A percentile compares a stretch with the other conserved stretches of the same genome.
These are phyloP conservation scores for Hortaea werneckii DNA, from an alignment of 2,329 filamentous ascomycete species.

Conservation along the genomic window DNA sequence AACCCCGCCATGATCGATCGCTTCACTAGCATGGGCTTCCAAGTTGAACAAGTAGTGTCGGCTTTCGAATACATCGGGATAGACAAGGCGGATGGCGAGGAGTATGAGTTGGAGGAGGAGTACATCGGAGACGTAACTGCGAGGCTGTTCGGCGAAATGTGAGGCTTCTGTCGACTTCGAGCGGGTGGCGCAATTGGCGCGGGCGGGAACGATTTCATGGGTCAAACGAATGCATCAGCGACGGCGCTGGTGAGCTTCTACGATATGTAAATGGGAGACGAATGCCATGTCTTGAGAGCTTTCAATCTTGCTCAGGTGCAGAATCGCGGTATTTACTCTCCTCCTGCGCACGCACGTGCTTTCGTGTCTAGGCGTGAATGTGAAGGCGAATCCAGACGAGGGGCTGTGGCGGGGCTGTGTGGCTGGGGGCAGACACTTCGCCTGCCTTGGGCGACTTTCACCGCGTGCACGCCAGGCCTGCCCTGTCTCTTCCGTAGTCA, in stretches of 20 bases:
- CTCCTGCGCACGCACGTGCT: too few relatives aligned
- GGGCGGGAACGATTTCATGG: background rate
- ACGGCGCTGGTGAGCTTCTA: background rate
- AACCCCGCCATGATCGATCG: constrained; percentile 72
- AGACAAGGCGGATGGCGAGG: constrained; percentile 63
- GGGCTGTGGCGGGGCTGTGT: too few relatives aligned
- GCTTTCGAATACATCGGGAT: constrained; percentile 76
- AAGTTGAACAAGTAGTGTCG: constrained; percentile 73
- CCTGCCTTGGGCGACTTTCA: too few relatives aligned
- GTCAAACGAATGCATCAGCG: background rate
- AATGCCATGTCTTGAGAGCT: too few relatives aligned
- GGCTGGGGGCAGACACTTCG: too few relatives aligned
- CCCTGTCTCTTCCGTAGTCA: too few relatives aligned
- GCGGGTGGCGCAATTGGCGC: background rate
- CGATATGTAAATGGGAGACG: background rate
- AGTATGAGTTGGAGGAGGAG: constrained; percentile 80
- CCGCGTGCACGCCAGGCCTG: too few relatives aligned
- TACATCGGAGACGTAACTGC: constrained; percentile 87
- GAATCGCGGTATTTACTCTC: too few relatives aligned
- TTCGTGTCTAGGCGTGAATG: too few relatives aligned
- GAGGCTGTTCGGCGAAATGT: constrained; percentile 64
- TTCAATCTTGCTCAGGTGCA: too few relatives aligned
- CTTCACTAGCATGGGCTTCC: constrained; percentile 86
- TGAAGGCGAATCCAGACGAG: too few relatives aligned
- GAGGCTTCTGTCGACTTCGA: background rate